Evolutionary conservation across 768 basidiomycete species (phyloP).

Genomic region (Serendipita vermifera): DNA sequence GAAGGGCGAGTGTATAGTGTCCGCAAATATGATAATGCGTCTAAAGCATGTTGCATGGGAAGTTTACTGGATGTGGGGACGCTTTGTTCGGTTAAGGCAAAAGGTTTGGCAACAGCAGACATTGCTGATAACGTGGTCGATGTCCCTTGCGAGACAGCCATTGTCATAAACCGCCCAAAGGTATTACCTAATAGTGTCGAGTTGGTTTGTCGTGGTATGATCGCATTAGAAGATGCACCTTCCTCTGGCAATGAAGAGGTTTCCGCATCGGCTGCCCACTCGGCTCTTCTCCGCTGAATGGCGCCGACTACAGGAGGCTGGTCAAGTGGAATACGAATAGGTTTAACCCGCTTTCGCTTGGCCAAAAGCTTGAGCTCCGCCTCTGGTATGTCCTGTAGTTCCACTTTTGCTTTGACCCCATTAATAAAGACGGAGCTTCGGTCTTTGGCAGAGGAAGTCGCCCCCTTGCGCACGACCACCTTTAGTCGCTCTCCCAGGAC

Average conservation of each 20-base stretch:
- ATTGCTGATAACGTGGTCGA: conserved; percentile 46
- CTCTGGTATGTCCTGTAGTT: conserved; percentile 79
- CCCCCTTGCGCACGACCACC: conserved; percentile 61
- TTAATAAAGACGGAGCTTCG: conserved; percentile 81
- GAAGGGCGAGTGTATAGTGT: conserved; percentile 45
- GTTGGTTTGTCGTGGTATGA: background rate
- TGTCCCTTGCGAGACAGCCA: conserved; percentile 60
- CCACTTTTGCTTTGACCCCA: conserved; percentile 69
- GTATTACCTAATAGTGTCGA: conserved; percentile 45
- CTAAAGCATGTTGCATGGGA: conserved; percentile 71
- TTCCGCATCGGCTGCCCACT: conserved; percentile 47
- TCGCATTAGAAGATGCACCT: conserved; percentile 1
- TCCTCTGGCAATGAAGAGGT: conserved; percentile 11
- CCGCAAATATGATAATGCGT: conserved; percentile 70
- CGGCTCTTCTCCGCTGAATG: conserved; percentile 53
- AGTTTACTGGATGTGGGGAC: conserved; percentile 35
- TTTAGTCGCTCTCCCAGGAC: conserved; percentile 64
- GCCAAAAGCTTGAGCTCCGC: conserved; percentile 70
- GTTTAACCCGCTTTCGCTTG: conserved; percentile 78
- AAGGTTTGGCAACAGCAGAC: conserved; percentile 28
- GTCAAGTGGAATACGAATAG: conserved; percentile 77
- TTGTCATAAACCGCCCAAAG: conserved; percentile 57
- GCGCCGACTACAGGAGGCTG: conserved; percentile 73
- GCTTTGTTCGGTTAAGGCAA: conserved; percentile 23
- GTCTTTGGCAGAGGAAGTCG: conserved; percentile 47